Percentiles rank a stretch among this genome's conserved stretches.
Evolutionary conservation across 2,329 filamentous ascomycete species (phyloP).

Genomic region (Ascochyta viciae-villosae): DNA sequence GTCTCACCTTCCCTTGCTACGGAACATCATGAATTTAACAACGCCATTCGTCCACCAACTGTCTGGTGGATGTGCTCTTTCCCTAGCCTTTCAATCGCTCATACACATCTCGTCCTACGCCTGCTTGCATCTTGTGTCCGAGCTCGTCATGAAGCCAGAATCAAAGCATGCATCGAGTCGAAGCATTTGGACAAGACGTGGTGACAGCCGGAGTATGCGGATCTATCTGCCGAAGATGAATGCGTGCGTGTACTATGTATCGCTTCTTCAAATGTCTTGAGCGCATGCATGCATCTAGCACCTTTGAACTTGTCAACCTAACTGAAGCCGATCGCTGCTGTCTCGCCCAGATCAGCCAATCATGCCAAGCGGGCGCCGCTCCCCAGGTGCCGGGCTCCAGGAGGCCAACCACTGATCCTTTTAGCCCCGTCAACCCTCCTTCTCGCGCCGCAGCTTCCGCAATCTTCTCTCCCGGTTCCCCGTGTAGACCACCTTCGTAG

Average conservation of each 20-base stretch:
- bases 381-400: background rate
- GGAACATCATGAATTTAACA: background rate
- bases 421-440: background rate
- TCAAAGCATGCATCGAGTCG: background rate
- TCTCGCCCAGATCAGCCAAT: background rate
- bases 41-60: background rate
- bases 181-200: background rate
- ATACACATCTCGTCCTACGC: background rate
- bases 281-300: background rate
- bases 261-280: background rate
- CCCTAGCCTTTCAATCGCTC: background rate
- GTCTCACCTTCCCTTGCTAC: constrained; percentile 1
- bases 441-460: constrained; percentile 1
- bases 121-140: background rate
- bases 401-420: background rate
- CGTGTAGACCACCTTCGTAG: background rate
- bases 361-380: background rate
- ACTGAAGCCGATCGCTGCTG: background rate
- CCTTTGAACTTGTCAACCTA: background rate
- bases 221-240: background rate
- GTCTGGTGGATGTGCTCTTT: background rate
- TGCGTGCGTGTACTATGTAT: no score
- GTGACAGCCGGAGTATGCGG: background rate
- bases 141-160: no score
- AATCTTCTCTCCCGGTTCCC: background rate